phyloP scores from a whole-genome alignment of 345 rosid species.

The Lumnitzera littorea region DNA sequence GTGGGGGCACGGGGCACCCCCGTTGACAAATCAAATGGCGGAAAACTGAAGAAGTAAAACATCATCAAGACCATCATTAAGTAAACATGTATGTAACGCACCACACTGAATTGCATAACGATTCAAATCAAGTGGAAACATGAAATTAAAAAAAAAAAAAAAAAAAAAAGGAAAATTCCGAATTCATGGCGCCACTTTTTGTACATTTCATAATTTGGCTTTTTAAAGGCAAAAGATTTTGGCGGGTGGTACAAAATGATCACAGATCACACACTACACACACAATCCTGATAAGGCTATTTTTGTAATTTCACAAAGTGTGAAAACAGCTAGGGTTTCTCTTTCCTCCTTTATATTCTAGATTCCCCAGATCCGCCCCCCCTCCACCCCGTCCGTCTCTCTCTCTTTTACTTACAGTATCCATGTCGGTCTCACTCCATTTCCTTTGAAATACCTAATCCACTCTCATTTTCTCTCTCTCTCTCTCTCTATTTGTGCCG shows the following conservation, averaged over 20 bases:
- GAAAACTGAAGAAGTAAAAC: no score
- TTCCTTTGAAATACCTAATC: not conserved
- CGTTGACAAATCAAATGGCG: no score
- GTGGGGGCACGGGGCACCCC: no score
- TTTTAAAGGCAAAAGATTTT: constrained; percentile 10
- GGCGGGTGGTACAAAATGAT: no score
- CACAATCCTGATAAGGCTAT: no score
- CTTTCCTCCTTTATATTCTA: constrained; percentile 17
- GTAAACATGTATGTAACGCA: no score
- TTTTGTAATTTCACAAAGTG: not conserved
- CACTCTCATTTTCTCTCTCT: not conserved
- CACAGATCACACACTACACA: no score
- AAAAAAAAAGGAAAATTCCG: not conserved
- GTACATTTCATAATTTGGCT: constrained; percentile 5
- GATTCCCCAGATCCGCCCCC: no score
- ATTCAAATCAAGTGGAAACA: no score
- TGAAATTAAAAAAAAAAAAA: no score
- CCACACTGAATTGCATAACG: no score
- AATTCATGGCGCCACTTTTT: constrained; percentile 6
- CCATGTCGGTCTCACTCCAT: not conserved
- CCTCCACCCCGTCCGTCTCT: not conserved
- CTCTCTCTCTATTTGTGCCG: not conserved
- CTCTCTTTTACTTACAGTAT: constrained; percentile 6
- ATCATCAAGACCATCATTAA: no score
- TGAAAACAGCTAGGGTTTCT: constrained; percentile 19